Percentiles rank a stretch among this genome's conserved stretches.
Conservation (phyloP, 202 grass and related monocot species). For the Bolboschoenoplectus hybrid region DNA sequence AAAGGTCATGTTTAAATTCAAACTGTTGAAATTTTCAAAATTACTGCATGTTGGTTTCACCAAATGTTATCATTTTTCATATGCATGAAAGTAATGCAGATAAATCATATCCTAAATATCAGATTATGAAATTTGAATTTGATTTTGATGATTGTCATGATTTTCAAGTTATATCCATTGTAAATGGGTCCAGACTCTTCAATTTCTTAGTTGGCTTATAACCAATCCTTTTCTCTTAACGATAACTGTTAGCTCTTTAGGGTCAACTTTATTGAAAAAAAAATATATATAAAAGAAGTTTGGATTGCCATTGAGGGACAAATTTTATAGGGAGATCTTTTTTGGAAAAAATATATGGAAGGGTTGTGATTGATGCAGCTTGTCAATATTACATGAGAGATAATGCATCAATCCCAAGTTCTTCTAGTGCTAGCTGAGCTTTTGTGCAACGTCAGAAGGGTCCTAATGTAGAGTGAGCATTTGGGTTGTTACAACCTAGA, state of each 20-base stretch:
- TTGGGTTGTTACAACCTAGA: background rate
- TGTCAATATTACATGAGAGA: conserved; percentile 1
- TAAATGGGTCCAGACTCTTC: background rate
- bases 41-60: background rate
- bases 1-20: background rate
- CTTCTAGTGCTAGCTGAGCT: background rate
- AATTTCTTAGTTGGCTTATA: conserved; percentile 10
- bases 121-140: conserved; percentile 16
- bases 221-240: background rate
- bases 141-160: background rate
- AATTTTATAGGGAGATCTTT: background rate
- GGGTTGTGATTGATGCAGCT: conserved; percentile 1
- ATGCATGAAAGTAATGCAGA: background rate
- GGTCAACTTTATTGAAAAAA: background rate
- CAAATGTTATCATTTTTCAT: background rate
- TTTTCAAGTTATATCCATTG: background rate
- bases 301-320: background rate
- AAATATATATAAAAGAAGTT: background rate
- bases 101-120: background rate
- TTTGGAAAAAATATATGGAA: background rate
- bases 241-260: background rate
- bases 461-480: background rate
- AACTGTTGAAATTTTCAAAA: background rate
- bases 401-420: background rate
- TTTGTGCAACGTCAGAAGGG: background rate